A percentile compares a stretch with the other conserved stretches of the same genome.
Evolutionary conservation across 2,329 filamentous ascomycete genomes (phyloP).

Genomic region (Pyrenochaeta sp.): DNA sequence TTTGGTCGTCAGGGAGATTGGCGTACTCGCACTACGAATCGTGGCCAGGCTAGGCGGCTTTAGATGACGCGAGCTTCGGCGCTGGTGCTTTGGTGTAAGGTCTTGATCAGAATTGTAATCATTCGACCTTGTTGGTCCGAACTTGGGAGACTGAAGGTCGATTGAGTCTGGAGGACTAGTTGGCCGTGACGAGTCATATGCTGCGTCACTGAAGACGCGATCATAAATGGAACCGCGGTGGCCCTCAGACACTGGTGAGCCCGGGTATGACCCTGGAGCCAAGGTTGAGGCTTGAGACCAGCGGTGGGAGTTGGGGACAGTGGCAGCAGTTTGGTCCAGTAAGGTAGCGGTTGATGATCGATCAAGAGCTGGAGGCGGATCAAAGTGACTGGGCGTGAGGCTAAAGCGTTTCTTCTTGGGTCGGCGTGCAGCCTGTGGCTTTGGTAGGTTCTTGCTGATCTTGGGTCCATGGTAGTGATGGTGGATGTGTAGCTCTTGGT

Average conservation of each 20-base stretch:
- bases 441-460: slow-evolving; percentile 56
- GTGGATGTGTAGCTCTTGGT: slow-evolving; percentile 82
- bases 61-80: slow-evolving; percentile 36
- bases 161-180: slow-evolving; percentile 81
- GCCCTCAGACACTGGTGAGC: slow-evolving; percentile 79
- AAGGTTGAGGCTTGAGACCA: slow-evolving; percentile 74
- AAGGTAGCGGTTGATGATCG: slow-evolving; percentile 64
- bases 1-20: slow-evolving; percentile 44
- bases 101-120: slow-evolving; percentile 31
- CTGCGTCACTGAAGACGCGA: slow-evolving; percentile 66
- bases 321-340: slow-evolving; percentile 70
- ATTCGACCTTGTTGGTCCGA: slow-evolving; percentile 53
- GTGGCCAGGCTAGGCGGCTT: slow-evolving; percentile 41
- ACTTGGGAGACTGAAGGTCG: slow-evolving; percentile 65
- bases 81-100: slow-evolving; percentile 18
- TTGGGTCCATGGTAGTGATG: slow-evolving; percentile 82
- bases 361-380: slow-evolving; percentile 51
- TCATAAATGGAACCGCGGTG: slow-evolving; percentile 81
- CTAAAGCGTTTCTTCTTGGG: slow-evolving; percentile 75
- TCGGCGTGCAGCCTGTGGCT: slow-evolving; percentile 57
- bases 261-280: slow-evolving; percentile 76
- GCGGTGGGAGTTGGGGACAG: slow-evolving; percentile 62
- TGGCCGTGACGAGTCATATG: slow-evolving; percentile 73
- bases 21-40: slow-evolving; percentile 44
- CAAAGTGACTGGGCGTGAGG: slow-evolving; percentile 63